These are phyloP conservation scores for Lepidium didymum DNA, from an alignment of 345 rosid genomes.

Conservation along the genomic window DNA sequence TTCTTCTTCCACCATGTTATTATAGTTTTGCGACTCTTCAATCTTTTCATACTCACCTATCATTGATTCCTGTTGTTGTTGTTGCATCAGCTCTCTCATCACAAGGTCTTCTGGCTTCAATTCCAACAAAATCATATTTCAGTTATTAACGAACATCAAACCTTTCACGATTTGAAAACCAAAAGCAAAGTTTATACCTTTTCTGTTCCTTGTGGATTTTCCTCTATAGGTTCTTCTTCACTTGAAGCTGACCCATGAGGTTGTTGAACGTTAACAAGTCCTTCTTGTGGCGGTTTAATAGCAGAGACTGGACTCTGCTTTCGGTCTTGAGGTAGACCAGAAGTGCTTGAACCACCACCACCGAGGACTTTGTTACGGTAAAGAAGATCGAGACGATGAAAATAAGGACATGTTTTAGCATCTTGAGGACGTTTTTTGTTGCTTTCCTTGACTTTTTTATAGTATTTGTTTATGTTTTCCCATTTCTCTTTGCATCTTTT, in stretches of 20 bases:
- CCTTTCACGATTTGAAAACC: not conserved
- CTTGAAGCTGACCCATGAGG: slow-evolving; percentile 19
- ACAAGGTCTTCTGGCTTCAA: slow-evolving; percentile 84
- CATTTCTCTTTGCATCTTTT: slow-evolving; percentile 89
- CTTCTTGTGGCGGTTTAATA: slow-evolving; percentile 30
- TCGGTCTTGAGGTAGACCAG: slow-evolving; percentile 26
- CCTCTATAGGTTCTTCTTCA: slow-evolving; percentile 21
- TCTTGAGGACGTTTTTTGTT: slow-evolving; percentile 77
- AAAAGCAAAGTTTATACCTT: slow-evolving; percentile 35
- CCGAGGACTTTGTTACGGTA: slow-evolving; percentile 50
- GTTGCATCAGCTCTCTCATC: slow-evolving; percentile 56
- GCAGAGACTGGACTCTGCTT: slow-evolving; percentile 11
- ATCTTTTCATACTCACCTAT: slow-evolving; percentile 43
- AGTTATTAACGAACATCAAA: slow-evolving; percentile 28
- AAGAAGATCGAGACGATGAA: slow-evolving; percentile 70
- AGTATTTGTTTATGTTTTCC: slow-evolving; percentile 91
- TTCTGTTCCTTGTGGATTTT: slow-evolving; percentile 23
- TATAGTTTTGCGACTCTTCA: slow-evolving; percentile 36
- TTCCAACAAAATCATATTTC: slow-evolving; percentile 32
- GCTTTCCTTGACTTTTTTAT: slow-evolving; percentile 84
- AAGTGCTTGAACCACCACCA: slow-evolving; percentile 14
- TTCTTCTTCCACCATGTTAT: slow-evolving; percentile 31
- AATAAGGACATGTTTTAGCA: slow-evolving; percentile 87
- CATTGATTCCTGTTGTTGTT: slow-evolving; percentile 31
- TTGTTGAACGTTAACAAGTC: slow-evolving; percentile 16